Conservation (phyloP, 2,329 filamentous ascomycete species). For the Ceratocystis destructans region DNA sequence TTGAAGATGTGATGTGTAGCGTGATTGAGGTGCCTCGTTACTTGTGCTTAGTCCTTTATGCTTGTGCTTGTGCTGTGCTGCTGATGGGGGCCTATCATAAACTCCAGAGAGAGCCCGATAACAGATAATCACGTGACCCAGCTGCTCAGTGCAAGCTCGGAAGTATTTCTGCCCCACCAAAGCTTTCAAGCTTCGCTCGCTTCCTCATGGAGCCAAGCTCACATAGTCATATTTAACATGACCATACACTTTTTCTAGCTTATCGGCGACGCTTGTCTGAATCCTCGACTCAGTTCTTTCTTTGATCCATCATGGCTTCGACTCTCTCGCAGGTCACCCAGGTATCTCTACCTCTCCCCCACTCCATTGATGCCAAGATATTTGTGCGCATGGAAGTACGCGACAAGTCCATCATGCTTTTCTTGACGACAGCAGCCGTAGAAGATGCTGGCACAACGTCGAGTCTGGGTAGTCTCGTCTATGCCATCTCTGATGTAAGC, state of each 20-base stretch:
- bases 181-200: neutral
- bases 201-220: neutral
- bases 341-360: slow-evolving; percentile 47
- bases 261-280: neutral
- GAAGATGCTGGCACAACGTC: slow-evolving; percentile 38
- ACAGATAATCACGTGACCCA: neutral
- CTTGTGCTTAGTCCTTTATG: neutral
- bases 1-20: neutral
- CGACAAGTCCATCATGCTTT: slow-evolving; percentile 44
- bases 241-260: neutral
- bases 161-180: neutral
- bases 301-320: neutral
- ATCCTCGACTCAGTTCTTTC: neutral
- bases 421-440: slow-evolving; percentile 43
- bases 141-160: neutral
- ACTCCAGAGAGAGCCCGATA: neutral
- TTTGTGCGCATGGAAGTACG: slow-evolving; percentile 46
- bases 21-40: neutral
- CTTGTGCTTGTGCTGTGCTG: neutral
- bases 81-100: neutral
- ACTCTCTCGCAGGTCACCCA: slow-evolving; percentile 24
- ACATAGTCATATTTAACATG: neutral
- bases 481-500: slow-evolving; percentile 76
- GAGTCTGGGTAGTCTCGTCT: slow-evolving; percentile 78
- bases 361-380: slow-evolving; percentile 46